Base-by-base conservation (phyloP, 257 asterid species). In the Henckelia pumila region DNA sequence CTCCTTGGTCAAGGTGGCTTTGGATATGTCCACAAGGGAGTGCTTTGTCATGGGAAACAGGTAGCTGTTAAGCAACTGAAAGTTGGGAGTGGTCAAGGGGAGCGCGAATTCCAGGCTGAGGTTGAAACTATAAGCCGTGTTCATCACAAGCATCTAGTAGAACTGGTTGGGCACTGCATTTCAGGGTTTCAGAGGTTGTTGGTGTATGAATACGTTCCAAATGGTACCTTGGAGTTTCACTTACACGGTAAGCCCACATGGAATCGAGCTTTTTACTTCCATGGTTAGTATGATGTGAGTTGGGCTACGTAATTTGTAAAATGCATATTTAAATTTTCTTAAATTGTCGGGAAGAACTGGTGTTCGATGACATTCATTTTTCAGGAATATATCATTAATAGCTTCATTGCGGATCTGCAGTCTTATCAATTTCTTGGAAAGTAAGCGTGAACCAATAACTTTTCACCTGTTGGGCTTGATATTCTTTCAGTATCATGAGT, bases 91-190 rank as follows among this genome's bases (percentile, higher is more conserved):
- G 86, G 90, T 63, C 97, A 90, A 69, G 97, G 96, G 76, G 97
- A 91, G 77, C 96, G 97, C n/a, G 97, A 91, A 75, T 91, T 91
- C 81, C 97, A 86, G 78, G 97, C 97, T 28, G 97, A 91, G 85
- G 97, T 91, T 13, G 96, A 74, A 72, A 88, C 86, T 49, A 91
- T 91, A 62, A 88, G 91, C 59, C 95, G 89, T 49, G 89, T 81
- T 70, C 80, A 88, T 76, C 97, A 91, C 80, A 82, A 66, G 64
- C 88, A 91, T 77, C 80, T 91, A 22, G 97, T 88, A 69, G 82
- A 88, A 40, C 84, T 91, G 35, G 78, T 82, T 55, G 97, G 96
- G 52, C 79, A 91, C 76, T 91, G 97, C 84, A 80, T 79, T 72
- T 88, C 95, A 37, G 97, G 95, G 74, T 77, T 73, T 74, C 93